Percentiles rank a stretch among this genome's conserved stretches.
Evolutionary conservation across 2,329 filamentous ascomycete species (phyloP).

Genomic region (Cladobotryum mycophilum): DNA sequence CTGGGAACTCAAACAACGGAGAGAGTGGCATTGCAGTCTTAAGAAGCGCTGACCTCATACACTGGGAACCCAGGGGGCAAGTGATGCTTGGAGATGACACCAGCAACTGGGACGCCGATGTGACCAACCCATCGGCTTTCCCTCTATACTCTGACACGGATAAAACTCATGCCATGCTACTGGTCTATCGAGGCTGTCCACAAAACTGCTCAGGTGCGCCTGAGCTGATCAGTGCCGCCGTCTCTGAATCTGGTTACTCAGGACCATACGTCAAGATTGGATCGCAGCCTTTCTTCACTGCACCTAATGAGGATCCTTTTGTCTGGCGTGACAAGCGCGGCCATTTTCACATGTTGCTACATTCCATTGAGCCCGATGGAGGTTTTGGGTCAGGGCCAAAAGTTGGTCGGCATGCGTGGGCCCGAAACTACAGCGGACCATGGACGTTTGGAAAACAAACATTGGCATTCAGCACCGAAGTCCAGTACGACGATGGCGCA

Average conservation of each 20-base stretch:
- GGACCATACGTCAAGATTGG: slow-evolving; percentile 16
- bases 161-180: slow-evolving; percentile 13
- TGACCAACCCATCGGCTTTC: slow-evolving; percentile 38
- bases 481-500: slow-evolving; percentile 33
- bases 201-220: slow-evolving; percentile 11
- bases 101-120: slow-evolving; percentile 17
- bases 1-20: slow-evolving; percentile 17
- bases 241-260: slow-evolving; percentile 9
- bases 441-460: slow-evolving; percentile 24
- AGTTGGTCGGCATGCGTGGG: slow-evolving; percentile 25
- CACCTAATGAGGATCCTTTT: slow-evolving; percentile 25
- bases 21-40: slow-evolving; percentile 24
- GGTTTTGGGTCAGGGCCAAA: slow-evolving; percentile 20
- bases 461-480: slow-evolving; percentile 23
- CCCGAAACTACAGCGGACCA: slow-evolving; percentile 20
- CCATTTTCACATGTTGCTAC: slow-evolving; percentile 26
- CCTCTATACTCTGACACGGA: slow-evolving; percentile 20
- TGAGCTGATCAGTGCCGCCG: slow-evolving; percentile 17
- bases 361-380: slow-evolving; percentile 24
- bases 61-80: slow-evolving; percentile 14
- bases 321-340: slow-evolving; percentile 29
- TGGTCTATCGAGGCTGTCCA: slow-evolving; percentile 17
- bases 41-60: slow-evolving; percentile 14
- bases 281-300: slow-evolving; percentile 13
- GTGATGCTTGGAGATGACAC: slow-evolving; percentile 14